Percentiles rank a stretch among this genome's conserved stretches.
Conservation (phyloP, 2,329 filamentous ascomycete genomes). For the Paradendryphiella salina region DNA sequence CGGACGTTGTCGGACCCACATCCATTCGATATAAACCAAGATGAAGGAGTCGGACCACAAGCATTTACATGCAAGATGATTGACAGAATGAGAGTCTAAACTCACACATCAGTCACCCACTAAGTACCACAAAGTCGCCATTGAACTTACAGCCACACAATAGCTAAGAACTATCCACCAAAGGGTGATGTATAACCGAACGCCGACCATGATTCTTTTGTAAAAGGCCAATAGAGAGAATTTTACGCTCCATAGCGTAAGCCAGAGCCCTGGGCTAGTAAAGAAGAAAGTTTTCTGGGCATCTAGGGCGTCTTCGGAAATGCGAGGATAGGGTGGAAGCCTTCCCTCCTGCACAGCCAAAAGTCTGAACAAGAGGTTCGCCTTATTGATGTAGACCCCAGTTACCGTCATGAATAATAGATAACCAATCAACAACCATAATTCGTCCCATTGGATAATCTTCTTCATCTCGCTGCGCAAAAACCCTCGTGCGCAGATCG, state of each 20-base stretch:
- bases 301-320: slow-evolving; percentile 33
- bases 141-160: slow-evolving; percentile 38
- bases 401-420: slow-evolving; percentile 25
- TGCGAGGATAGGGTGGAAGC: too few species aligned
- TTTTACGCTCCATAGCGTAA: slow-evolving; percentile 47
- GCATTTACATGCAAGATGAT: slow-evolving; percentile 21
- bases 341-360: slow-evolving; percentile 25
- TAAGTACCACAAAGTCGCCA: too few species aligned
- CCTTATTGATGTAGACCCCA: slow-evolving; percentile 42
- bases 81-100: neutral
- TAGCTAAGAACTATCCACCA: slow-evolving; percentile 45
- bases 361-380: slow-evolving; percentile 38
- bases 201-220: slow-evolving; percentile 40
- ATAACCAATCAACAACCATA: slow-evolving; percentile 12
- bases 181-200: slow-evolving; percentile 36
- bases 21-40: too few species aligned
- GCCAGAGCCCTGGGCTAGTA: slow-evolving; percentile 46
- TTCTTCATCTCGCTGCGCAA: neutral
- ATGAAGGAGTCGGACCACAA: too few species aligned
- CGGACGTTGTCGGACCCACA: too few species aligned
- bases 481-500: neutral
- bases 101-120: too few species aligned
- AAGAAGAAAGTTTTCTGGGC: slow-evolving; percentile 48
- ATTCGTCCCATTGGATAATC: neutral
- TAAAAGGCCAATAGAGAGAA: slow-evolving; percentile 47